Percentiles rank a stretch among this genome's conserved stretches.
Evolutionary conservation across 2,329 filamentous ascomycete species (phyloP).

Genomic region (Gnomoniopsis sp.): DNA sequence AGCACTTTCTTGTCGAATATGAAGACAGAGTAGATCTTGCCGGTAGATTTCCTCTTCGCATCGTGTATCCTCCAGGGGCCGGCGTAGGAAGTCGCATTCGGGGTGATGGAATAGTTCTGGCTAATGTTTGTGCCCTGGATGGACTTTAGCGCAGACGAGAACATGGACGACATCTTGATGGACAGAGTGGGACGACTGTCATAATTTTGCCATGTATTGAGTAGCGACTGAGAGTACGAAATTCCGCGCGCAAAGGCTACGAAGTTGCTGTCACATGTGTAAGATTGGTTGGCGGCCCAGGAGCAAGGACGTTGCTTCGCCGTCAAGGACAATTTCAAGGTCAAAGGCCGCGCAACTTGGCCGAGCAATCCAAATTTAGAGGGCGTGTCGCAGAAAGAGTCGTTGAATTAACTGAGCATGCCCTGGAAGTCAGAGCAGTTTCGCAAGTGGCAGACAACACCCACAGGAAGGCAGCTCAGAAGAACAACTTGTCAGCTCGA

Average conservation of each 20-base stretch:
- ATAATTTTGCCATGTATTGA: slow-evolving; percentile 1
- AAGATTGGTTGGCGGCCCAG: background rate
- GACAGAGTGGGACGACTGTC: slow-evolving; percentile 27
- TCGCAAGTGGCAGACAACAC: background rate
- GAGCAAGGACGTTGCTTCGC: background rate
- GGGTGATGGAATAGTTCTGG: slow-evolving; percentile 82
- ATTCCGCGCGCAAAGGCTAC: background rate
- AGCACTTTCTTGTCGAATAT: slow-evolving; percentile 89
- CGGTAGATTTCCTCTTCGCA: slow-evolving; percentile 93
- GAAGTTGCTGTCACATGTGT: slow-evolving; percentile 12
- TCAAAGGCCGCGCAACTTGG: background rate
- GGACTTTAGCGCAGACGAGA: slow-evolving; percentile 89
- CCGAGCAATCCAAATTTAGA: background rate
- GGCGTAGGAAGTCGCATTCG: slow-evolving; percentile 71
- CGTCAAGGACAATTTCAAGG: background rate
- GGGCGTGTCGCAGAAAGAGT: background rate
- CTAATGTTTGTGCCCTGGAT: slow-evolving; percentile 88
- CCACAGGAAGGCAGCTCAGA: background rate
- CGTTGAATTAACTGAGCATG: background rate
- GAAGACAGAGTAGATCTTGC: slow-evolving; percentile 85
- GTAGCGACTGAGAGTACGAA: background rate
- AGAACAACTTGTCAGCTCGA: slow-evolving; percentile 1
- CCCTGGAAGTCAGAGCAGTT: background rate
- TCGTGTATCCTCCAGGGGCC: slow-evolving; percentile 98
- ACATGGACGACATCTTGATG: slow-evolving; percentile 56